Conservation (phyloP, 1,284 basidiomycete genomes). For the Pascua guehoae region DNA sequence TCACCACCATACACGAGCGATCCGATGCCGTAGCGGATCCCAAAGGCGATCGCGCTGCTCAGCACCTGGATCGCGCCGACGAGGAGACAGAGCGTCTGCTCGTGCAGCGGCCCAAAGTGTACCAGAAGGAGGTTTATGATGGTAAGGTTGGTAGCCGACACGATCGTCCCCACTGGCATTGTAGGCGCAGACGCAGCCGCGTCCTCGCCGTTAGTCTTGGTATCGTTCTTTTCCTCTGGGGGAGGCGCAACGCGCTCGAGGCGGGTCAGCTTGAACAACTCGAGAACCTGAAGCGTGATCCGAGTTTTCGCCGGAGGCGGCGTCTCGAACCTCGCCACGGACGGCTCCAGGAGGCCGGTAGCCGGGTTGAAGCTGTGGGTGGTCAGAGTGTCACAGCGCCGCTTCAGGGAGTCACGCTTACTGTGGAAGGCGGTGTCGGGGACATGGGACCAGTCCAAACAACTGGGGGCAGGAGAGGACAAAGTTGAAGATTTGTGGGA, state of each 20-base stretch:
- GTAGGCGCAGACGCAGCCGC: too few species aligned
- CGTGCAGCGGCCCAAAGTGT: conserved; percentile 72
- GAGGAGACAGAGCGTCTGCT: conserved; percentile 68
- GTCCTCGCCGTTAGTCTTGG: neutral
- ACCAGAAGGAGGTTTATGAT: conserved; percentile 79
- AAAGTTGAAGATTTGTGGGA: conserved; percentile 98
- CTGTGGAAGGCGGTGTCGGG: conserved; percentile 88
- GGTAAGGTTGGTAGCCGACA: conserved; percentile 77
- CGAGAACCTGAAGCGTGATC: conserved; percentile 59
- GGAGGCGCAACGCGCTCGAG: conserved; percentile 57
- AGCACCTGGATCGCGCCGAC: conserved; percentile 69
- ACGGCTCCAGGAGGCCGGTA: conserved; percentile 71
- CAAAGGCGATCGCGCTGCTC: conserved; percentile 74
- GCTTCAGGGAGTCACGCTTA: conserved; percentile 44
- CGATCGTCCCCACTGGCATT: conserved; percentile 46
- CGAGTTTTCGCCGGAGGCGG: conserved; percentile 56
- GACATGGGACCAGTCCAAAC: conserved; percentile 88
- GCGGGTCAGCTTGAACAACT: conserved; percentile 63
- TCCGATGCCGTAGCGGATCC: conserved; percentile 79
- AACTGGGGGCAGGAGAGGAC: conserved; percentile 89
- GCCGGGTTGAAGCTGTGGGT: conserved; percentile 63
- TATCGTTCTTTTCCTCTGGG: conserved; percentile 25
- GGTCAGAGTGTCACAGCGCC: neutral
- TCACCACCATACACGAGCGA: conserved; percentile 85
- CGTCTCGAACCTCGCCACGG: conserved; percentile 59